Conservation (phyloP, 2,329 filamentous ascomycete species). For the Furcasterigmium sp. region DNA sequence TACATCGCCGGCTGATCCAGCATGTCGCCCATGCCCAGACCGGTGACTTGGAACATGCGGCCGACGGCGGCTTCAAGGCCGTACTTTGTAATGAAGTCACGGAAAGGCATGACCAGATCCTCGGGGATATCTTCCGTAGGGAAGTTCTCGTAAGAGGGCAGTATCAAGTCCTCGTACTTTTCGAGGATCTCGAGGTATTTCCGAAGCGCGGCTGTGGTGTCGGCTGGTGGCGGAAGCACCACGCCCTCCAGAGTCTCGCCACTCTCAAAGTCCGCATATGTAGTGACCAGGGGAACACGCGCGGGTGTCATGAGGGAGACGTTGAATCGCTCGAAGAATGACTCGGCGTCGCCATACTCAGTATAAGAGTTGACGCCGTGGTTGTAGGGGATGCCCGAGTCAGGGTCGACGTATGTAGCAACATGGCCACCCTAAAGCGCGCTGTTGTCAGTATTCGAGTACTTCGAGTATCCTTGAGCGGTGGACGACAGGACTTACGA, state of each 20-base stretch:
- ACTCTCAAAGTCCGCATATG: conserved; percentile 27
- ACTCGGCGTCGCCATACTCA: conserved; percentile 29
- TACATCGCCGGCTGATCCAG: conserved; percentile 36
- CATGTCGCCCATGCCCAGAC: conserved; percentile 39
- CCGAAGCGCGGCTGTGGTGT: conserved; percentile 16
- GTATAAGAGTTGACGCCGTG: conserved; percentile 31
- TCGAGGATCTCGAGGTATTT: conserved; percentile 20
- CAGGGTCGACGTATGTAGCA: conserved; percentile 38
- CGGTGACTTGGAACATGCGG: conserved; percentile 30
- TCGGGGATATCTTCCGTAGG: conserved; percentile 25
- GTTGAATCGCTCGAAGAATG: conserved; percentile 39
- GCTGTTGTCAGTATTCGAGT: too few species aligned
- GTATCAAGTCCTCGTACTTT: conserved; percentile 22
- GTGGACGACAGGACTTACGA: conserved; percentile 18
- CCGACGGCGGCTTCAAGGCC: conserved; percentile 32
- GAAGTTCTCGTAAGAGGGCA: conserved; percentile 31
- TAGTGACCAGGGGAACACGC: conserved; percentile 19
- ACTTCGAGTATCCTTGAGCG: not conserved
- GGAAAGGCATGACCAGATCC: conserved; percentile 38
- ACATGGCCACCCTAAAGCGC: conserved; percentile 43
- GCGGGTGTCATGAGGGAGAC: conserved; percentile 20
- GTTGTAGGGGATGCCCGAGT: conserved; percentile 25
- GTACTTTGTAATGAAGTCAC: conserved; percentile 42
- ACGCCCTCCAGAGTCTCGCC: conserved; percentile 17
- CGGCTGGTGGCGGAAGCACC: conserved; percentile 14